Evolutionary conservation across 495 filamentous ascomycete species (phyloP), one percentile per base, ranked within the genome.

Genomic region (Aspergillus leporis): DNA sequence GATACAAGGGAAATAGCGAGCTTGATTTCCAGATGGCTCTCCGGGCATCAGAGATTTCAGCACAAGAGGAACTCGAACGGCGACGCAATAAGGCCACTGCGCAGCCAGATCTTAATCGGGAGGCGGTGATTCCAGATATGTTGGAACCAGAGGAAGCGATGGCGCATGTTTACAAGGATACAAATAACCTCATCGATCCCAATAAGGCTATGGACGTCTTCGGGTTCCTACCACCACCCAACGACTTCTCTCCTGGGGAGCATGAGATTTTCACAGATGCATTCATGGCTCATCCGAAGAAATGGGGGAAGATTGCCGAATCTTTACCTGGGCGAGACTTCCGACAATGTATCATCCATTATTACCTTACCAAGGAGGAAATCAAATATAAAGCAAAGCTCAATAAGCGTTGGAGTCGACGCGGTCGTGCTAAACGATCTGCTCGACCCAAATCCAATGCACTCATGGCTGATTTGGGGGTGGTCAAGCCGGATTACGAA

Each of bases 341-440:
- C 73, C 85, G 89, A 62, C 86, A 92, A 50, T 95, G 90, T 68
- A 97, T 98, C 62, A 81, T 91, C 62, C 95, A 98, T 70, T 98
- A 98, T 70, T 98, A 98, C 71, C 83, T 92, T 61, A 96, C 89
- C 56, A 98, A 98, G 72, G 86, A 90, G 65, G 83, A 86, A 57
- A 85, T 86, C 23, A 91, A 91, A 57, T 93, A 97, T 65, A 95
- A 96, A 72, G 88, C 90, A 36, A 90, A 89, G 68, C 75, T 90
- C 49, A 80, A 75, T 28, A 93, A 85, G 73, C 87, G 86, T 58
- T 84, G 86, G 72, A 87, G 85, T 28, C 87, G 83, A 51, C 85
- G 78, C n/a, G 76, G 83, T 55, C 79, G 85, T 38, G 85, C 81
- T 56, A 83, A 71, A 61, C 67, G 70, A 64, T 76, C 75, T 51